Evolutionary conservation across 164 flowering plant genomes (phyloP).

Genomic region (Nelumbo lutea): DNA sequence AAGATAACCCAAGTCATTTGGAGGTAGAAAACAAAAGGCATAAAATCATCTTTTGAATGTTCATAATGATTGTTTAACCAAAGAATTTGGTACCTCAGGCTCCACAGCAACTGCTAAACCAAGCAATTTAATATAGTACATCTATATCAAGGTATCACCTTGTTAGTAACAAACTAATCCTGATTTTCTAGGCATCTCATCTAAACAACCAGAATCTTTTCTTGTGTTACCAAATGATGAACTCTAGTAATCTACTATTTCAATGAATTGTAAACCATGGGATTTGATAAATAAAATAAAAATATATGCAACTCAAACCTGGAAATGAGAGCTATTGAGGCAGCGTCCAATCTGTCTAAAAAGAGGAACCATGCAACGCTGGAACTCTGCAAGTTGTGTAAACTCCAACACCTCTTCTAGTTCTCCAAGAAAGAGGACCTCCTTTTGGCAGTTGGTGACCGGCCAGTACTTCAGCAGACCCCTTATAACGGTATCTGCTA

Average conservation of each 20-base stretch:
- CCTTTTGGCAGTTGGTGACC: constrained; percentile 37
- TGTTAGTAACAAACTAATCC: not conserved
- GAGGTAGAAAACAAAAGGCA: no score
- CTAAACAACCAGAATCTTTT: not conserved
- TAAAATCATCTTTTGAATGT: no score
- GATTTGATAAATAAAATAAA: not conserved
- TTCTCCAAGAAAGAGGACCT: constrained; percentile 43
- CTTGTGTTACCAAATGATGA: not conserved
- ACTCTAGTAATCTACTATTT: not conserved
- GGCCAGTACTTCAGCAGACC: constrained; percentile 51
- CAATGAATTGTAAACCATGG: not conserved
- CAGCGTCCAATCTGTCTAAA: constrained; percentile 40
- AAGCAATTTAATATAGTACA: not conserved
- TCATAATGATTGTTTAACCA: no score
- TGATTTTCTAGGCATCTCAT: not conserved
- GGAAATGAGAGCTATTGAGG: constrained; percentile 42
- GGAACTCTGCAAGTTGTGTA: constrained; percentile 38
- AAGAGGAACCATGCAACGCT: constrained; percentile 40
- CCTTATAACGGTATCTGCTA: constrained; percentile 35
- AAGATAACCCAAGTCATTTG: no score
- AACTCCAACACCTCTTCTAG: constrained; percentile 41
- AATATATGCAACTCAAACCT: constrained; percentile 17
- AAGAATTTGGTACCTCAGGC: no score
- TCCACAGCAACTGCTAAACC: not conserved
- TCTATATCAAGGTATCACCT: not conserved